These are phyloP conservation scores for Panicum virgatum DNA, from an alignment of 202 grass and related monocot genomes.

Conservation along the genomic window DNA sequence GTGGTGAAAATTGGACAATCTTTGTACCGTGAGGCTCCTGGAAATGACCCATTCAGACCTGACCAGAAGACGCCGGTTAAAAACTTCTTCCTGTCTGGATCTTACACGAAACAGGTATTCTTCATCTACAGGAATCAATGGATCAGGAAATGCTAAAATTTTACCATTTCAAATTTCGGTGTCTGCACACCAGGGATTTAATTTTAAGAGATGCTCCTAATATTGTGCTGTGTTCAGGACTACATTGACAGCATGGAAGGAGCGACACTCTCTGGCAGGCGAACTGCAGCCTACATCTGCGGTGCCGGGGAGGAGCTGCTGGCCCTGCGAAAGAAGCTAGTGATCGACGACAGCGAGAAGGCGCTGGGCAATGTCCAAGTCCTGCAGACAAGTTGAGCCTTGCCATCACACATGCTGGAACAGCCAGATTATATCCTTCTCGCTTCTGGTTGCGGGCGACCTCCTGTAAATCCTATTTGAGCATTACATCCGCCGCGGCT, in stretches of 20 bases:
- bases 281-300: conserved; percentile 78
- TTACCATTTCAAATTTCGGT: background rate
- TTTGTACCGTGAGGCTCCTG: conserved; percentile 92
- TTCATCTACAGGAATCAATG: background rate
- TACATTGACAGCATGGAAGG: conserved; percentile 99
- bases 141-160: background rate
- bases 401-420: conserved; percentile 14
- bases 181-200: background rate
- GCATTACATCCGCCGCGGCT: conserved; percentile 11
- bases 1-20: conserved; percentile 94
- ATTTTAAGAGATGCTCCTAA: background rate
- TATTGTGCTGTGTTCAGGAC: conserved; percentile 50
- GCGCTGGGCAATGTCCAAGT: conserved; percentile 34
- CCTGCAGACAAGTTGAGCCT: conserved; percentile 56
- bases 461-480: conserved; percentile 33
- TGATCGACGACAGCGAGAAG: conserved; percentile 28
- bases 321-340: conserved; percentile 66
- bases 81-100: conserved; percentile 96
- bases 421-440: conserved; percentile 9
- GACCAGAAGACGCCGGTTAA: conserved; percentile 92
- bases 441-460: conserved; percentile 11
- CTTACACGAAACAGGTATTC: conserved; percentile 96
- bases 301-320: conserved; percentile 61
- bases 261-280: conserved; percentile 90
- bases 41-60: conserved; percentile 93